phyloP scores from a whole-genome alignment of 805 yeast genomes.

The Lachancea lanzarotensis region DNA sequence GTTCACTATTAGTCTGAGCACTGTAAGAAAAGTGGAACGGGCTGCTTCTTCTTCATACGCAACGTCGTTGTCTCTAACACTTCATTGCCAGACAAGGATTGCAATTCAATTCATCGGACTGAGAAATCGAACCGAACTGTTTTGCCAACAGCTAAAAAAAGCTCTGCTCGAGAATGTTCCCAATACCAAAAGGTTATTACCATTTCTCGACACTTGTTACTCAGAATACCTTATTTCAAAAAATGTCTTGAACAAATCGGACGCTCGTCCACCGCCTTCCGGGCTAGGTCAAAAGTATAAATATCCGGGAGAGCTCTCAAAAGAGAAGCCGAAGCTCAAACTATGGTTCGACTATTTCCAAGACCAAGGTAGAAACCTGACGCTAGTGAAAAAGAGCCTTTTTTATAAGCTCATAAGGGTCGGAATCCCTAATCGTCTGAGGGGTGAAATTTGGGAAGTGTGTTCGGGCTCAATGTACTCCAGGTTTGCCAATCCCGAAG shows the following conservation, averaged over 20 bases:
- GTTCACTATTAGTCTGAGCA: conserved; percentile 64
- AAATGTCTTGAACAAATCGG: conserved; percentile 29
- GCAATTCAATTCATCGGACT: conserved; percentile 73
- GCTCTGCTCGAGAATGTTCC: conserved; percentile 57
- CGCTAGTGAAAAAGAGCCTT: conserved; percentile 64
- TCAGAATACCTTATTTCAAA: conserved; percentile 77
- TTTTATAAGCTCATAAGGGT: conserved; percentile 81
- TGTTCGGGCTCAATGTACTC: conserved; percentile 78
- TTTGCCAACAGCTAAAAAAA: conserved; percentile 61
- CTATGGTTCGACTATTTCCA: conserved; percentile 90
- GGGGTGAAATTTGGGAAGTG: conserved; percentile 97
- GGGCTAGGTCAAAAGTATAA: conserved; percentile 83
- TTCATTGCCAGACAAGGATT: conserved; percentile 58
- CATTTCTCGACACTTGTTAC: conserved; percentile 65
- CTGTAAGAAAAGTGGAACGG: conserved; percentile 80
- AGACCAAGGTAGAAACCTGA: conserved; percentile 76
- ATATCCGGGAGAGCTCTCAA: conserved; percentile 76
- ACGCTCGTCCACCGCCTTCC: conserved; percentile 58
- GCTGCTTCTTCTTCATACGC: conserved; percentile 69
- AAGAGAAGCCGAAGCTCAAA: conserved; percentile 81
- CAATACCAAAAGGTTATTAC: conserved; percentile 53
- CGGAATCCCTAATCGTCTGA: conserved; percentile 86
- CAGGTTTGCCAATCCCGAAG: conserved; percentile 55
- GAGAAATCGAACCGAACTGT: conserved; percentile 70
- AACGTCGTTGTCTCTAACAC: conserved; percentile 66